Evolutionary conservation across 352 stramenopile genomes (phyloP).

Genomic region (Hyaloperonospora arabidopsidis): DNA sequence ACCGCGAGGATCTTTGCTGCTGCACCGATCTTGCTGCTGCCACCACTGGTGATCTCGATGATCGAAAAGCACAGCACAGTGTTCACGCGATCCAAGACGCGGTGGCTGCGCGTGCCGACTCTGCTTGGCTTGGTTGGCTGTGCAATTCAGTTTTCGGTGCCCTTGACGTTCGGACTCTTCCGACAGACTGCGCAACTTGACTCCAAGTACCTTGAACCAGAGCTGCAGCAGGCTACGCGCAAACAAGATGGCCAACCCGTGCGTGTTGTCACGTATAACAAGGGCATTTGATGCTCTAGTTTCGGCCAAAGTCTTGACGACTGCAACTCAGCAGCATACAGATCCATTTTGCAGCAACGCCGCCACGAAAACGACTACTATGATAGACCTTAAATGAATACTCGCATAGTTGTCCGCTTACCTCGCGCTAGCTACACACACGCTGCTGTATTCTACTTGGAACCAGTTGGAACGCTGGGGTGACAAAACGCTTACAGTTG

Average conservation of each 20-base stretch:
- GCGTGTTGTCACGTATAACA: conserved; percentile 76
- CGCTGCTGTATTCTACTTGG: conserved; percentile 40
- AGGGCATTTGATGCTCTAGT: conserved; percentile 44
- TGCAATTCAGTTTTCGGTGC: conserved; percentile 79
- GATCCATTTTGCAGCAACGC: background rate
- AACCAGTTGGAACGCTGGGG: conserved; percentile 52
- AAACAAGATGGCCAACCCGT: conserved; percentile 46
- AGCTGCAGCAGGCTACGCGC: conserved; percentile 33
- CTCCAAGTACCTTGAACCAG: conserved; percentile 53
- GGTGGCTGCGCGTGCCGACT: conserved; percentile 57
- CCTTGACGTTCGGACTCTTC: conserved; percentile 81
- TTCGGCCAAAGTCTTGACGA: background rate
- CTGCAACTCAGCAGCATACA: background rate
- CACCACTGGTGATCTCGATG: conserved; percentile 49
- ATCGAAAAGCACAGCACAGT: conserved; percentile 45
- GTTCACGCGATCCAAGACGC: conserved; percentile 17
- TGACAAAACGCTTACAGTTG: conserved; percentile 48
- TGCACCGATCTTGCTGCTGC: conserved; percentile 70
- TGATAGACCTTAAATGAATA: background rate
- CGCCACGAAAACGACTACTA: too few species aligned
- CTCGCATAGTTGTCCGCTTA: background rate
- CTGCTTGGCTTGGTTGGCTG: conserved; percentile 62
- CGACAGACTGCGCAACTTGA: conserved; percentile 68
- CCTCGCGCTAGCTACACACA: conserved; percentile 10
- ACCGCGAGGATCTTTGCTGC: conserved; percentile 72